phyloP scores from a whole-genome alignment of 148 eudicot species.

The Rhododendron henanense region DNA sequence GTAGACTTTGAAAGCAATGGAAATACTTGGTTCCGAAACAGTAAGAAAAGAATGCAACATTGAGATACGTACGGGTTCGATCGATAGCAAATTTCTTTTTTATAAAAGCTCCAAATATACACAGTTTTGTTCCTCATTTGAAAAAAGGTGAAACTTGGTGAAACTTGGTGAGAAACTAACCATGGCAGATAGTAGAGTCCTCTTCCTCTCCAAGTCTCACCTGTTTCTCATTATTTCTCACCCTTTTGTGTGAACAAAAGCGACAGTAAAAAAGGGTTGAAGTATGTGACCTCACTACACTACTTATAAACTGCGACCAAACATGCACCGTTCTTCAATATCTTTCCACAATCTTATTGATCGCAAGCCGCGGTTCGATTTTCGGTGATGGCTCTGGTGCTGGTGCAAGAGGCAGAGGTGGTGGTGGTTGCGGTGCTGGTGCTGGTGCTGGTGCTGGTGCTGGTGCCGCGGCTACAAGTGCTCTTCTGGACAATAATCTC shows the following conservation, averaged over 20 bases:
- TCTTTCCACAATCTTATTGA: background rate
- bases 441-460: background rate
- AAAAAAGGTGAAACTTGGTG: background rate
- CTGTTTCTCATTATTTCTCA: background rate
- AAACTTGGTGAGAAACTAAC: background rate
- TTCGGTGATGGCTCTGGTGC: constrained; percentile 19
- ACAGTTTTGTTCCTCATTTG: background rate
- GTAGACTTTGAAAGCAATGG: background rate
- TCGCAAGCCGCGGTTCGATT: background rate
- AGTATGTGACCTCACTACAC: background rate
- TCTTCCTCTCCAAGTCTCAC: background rate
- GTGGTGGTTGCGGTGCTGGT: background rate
- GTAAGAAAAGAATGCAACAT: background rate
- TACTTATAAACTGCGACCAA: background rate
- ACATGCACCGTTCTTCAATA: background rate
- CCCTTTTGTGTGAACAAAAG: background rate
- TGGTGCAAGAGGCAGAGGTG: constrained; percentile 3
- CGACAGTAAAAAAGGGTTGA: background rate
- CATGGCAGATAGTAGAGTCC: background rate
- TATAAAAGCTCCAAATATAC: background rate
- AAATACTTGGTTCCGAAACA: background rate
- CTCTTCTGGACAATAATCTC: constrained; percentile 27
- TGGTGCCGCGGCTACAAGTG: constrained; percentile 10
- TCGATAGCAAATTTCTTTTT: background rate
- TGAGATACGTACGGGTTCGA: background rate